Base-by-base conservation (phyloP, 257 asterid species). In the Lycium ferocissimum region DNA sequence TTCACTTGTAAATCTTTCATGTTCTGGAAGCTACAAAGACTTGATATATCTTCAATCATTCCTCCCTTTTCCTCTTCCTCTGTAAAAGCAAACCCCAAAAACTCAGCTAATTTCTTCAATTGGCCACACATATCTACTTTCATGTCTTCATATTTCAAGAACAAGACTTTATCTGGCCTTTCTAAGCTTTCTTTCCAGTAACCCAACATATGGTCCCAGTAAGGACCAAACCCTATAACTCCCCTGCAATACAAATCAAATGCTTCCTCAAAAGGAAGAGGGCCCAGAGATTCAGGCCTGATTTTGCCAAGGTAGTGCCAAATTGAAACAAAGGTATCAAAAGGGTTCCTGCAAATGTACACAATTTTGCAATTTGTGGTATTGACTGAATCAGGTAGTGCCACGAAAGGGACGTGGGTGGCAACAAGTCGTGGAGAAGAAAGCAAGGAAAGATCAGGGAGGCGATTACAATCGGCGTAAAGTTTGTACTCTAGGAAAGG, bases 191-290 rank as follows among this genome's bases (percentile, higher is more conserved):
- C 88, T 0, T 38, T 58, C 94, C 95, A 91, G 58, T 87, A 90
- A 15, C 91, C 94, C 53, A 91, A 40, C 92, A 91, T 84, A 70
- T 93, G 97, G n/a, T 93, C 94, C 93, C 94, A 92, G 35, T 86
- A 92, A 11, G 94, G 95, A 15, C 95, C 94, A 58, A 8, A 93
- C 57, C 87, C 90, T 3, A 43, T 37, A 7, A 79, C 84, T 6
- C 95, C 95, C 43, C 85, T 82, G 5, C 88, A 85, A 1, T 88
- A 90, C 88, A 86, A 62, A 83, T 89, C 88, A 35, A 91, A 87
- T 0, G 81, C 85, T 22, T 83, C 90, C 11, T 88, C 88, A 6
- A 88, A 3, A 2, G 87, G 12, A 17, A 86, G 13, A 0, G 87
- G 62, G 0, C 87, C 86, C 1, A 85, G 17, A 0, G 89, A 82